Conservation (phyloP, 768 basidiomycete species). For the Clitopilus passeckerianus region DNA sequence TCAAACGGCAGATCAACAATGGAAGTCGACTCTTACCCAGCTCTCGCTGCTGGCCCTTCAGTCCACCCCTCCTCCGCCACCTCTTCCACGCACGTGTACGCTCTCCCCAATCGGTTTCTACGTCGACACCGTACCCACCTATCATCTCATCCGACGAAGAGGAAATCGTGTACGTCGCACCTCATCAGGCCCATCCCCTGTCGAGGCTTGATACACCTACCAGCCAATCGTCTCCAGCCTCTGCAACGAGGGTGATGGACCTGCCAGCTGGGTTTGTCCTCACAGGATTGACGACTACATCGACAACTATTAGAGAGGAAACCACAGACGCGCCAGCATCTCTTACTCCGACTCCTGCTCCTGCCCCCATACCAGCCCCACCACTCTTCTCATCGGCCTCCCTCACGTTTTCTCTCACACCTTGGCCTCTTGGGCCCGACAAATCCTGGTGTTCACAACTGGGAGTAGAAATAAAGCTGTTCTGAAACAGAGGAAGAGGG, state of each 20-base stretch:
- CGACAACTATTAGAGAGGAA: not conserved
- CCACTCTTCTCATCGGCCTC: conserved; percentile 23
- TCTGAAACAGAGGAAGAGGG: not conserved
- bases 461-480: conserved; percentile 1
- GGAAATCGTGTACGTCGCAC: conserved; percentile 73
- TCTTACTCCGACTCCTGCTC: no score
- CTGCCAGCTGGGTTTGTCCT: not conserved
- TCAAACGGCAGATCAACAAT: not conserved
- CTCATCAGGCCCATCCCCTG: conserved; percentile 69
- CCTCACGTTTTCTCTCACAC: no score
- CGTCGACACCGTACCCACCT: conserved; percentile 36
- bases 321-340: no score
- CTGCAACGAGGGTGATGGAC: not conserved
- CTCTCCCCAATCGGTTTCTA: conserved; percentile 20
- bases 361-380: not conserved
- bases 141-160: conserved; percentile 48
- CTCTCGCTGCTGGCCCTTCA: not conserved
- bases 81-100: not conserved
- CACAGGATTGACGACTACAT: not conserved
- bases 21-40: not conserved
- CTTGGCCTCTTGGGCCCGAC: no score
- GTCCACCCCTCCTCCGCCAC: not conserved
- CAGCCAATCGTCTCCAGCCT: not conserved
- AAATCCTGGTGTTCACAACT: not conserved
- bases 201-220: conserved; percentile 9